These are phyloP conservation scores for Heterobasidion parviporum DNA, from an alignment of 1,284 basidiomycete species.

Conservation along the genomic window DNA sequence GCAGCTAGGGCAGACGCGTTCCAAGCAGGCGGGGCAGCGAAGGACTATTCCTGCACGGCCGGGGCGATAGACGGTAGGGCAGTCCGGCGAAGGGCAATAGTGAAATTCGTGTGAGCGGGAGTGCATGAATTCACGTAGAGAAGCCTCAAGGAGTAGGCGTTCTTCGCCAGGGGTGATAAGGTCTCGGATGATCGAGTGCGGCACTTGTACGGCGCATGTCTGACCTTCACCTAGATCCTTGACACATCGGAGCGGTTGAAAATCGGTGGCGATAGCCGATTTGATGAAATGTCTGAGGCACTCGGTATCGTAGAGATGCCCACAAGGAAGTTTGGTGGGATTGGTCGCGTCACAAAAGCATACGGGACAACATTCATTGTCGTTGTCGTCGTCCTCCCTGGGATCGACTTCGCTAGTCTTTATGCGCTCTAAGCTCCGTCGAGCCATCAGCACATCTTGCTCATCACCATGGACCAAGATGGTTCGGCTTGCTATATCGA, in stretches of 20 bases:
- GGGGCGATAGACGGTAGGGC: constrained; percentile 57
- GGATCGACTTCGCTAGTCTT: constrained; percentile 19
- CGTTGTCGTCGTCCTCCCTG: constrained; percentile 8
- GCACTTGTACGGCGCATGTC: constrained; percentile 23
- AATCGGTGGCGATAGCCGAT: constrained; percentile 43
- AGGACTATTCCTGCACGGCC: constrained; percentile 40
- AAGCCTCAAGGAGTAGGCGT: constrained; percentile 41
- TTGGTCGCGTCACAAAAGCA: constrained; percentile 46
- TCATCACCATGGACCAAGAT: constrained; percentile 30
- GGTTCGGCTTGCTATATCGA: constrained; percentile 21
- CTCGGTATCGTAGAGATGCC: constrained; percentile 54
- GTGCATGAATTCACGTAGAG: constrained; percentile 50
- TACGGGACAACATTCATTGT: constrained; percentile 36
- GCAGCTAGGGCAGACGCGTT: constrained; percentile 62
- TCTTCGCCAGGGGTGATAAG: constrained; percentile 44
- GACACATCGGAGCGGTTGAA: constrained; percentile 61
- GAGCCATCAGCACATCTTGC: constrained; percentile 27
- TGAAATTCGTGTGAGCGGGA: constrained; percentile 50
- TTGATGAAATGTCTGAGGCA: constrained; percentile 52
- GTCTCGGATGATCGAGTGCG: constrained; percentile 45
- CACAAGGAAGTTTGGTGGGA: constrained; percentile 48
- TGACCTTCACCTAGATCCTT: constrained; percentile 49
- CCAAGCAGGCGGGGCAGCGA: constrained; percentile 64
- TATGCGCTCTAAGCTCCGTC: constrained; percentile 27
- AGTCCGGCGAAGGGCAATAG: constrained; percentile 70